These are phyloP conservation scores for Cryptosporidium sp. DNA, from an alignment of 169 alveolate genomes.

Conservation along the genomic window DNA sequence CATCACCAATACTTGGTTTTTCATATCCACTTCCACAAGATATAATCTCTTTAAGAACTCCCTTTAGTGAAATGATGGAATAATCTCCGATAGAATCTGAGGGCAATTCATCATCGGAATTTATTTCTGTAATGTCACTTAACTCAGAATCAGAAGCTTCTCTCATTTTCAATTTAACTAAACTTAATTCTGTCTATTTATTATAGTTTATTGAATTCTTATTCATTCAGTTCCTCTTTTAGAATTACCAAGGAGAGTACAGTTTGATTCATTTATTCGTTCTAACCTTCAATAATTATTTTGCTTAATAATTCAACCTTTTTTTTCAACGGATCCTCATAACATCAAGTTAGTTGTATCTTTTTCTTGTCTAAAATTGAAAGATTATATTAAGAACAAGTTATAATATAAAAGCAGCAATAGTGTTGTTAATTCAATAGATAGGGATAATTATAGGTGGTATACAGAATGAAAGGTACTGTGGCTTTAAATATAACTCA, in stretches of 20 bases:
- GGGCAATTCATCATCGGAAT: conserved; percentile 67
- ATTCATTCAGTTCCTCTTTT: background rate
- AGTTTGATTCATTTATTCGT: too few relatives aligned
- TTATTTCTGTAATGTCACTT: conserved; percentile 37
- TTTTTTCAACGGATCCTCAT: background rate
- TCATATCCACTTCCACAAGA: conserved; percentile 53
- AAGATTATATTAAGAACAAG: background rate
- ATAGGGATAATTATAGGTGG: background rate
- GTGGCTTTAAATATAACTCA: background rate
- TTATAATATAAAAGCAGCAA: background rate
- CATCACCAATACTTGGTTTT: conserved; percentile 72
- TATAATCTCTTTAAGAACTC: conserved; percentile 49
- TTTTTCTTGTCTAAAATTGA: background rate
- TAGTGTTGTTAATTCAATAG: background rate
- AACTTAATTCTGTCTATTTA: background rate
- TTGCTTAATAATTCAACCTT: too few relatives aligned
- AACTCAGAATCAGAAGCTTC: conserved; percentile 34
- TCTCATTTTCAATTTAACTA: background rate
- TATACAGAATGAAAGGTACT: background rate
- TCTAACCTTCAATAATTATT: background rate
- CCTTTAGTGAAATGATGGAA: conserved; percentile 39
- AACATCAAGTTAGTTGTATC: too few relatives aligned
- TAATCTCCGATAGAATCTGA: conserved; percentile 37
- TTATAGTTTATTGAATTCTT: background rate
- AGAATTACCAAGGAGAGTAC: background rate